Base-by-base conservation (phyloP, 2,329 filamentous ascomycete genomes). In the Colletotrichum siamense region DNA sequence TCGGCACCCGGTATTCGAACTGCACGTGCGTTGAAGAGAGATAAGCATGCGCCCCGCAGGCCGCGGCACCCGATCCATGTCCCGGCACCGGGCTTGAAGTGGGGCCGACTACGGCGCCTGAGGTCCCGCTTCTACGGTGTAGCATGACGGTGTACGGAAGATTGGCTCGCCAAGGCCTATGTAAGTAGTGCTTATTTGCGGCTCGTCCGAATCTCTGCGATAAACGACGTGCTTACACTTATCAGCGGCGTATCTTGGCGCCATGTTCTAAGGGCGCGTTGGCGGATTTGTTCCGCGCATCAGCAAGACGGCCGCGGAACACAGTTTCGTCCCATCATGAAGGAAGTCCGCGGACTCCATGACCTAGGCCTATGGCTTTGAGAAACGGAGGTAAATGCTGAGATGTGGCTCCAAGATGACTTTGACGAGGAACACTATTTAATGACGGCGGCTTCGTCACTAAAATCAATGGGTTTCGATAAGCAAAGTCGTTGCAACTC, bases 321-420 rank as follows among this genome's bases (percentile, higher is more conserved):
- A 52, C n/a, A 52, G 10, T 52, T 52, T 52, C 44, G 4, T 52
- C n/a, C n/a, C 44, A 13, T 52, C 4, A 5, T 22, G n/a, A 52
- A 22, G n/a, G n/a, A 49, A 49, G 18, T 10, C 39, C 39, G 18
- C 39, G 18, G 44, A 52, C 44, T 52, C n/a, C n/a, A 52, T 8
- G 4, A 52, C 44, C n/a, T 22, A 13, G 12, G 4, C n/a, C 4
- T 22, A 52, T 22, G 44, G 2, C 10, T 52, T 52, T 52, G 6
- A 22, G 10, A 10, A 24, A 49, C 1, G n/a, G 2, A 13, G 44
- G 0, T 7, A 3, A 5, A 22, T 3, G 2, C 4, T 13, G 5
- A 49, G 10, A 49, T 13, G n/a, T 6, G 3, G 1, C 6, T 1
- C 44, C 16, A 6, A 52, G 4, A 6, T 22, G 44, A n/a, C 6